phyloP scores from a whole-genome alignment of 257 asterid species.

The Nemophila menziesii region DNA sequence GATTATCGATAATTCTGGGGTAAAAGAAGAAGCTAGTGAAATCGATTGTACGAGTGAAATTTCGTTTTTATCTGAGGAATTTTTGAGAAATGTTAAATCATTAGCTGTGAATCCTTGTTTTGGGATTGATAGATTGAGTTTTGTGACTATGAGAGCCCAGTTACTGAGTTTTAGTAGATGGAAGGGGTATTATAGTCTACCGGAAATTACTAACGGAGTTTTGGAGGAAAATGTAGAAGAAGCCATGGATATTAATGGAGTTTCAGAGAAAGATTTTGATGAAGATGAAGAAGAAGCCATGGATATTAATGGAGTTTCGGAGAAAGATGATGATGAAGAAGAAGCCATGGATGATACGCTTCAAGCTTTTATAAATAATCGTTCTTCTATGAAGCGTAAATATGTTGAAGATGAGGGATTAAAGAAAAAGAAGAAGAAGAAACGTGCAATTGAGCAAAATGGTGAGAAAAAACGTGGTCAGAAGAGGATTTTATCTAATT shows the following conservation, averaged over 20 bases:
- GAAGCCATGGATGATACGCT: constrained; percentile 21
- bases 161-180: constrained; percentile 47
- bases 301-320: constrained; percentile 13
- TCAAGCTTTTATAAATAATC: too few relatives aligned
- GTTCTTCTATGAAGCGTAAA: constrained; percentile 24
- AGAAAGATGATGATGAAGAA: constrained; percentile 16
- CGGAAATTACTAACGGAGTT: constrained; percentile 19
- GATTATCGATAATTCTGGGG: constrained; percentile 36
- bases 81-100: constrained; percentile 27
- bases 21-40: constrained; percentile 24
- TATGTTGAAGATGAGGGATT: constrained; percentile 13
- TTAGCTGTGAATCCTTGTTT: constrained; percentile 38
- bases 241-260: constrained; percentile 15
- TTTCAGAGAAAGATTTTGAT: constrained; percentile 12
- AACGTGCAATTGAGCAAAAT: constrained; percentile 17
- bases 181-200: constrained; percentile 44
- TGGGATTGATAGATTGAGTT: constrained; percentile 25
- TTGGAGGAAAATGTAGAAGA: constrained; percentile 32
- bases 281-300: constrained; percentile 11
- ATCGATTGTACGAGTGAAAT: constrained; percentile 29
- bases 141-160: constrained; percentile 34
- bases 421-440: constrained; percentile 27
- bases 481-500: constrained; percentile 12
- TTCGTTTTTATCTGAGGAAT: constrained; percentile 31
- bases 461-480: constrained; percentile 15